These are phyloP conservation scores for Arxiozyma bovina DNA, from an alignment of 1,139 yeast genomes.

Conservation along the genomic window DNA sequence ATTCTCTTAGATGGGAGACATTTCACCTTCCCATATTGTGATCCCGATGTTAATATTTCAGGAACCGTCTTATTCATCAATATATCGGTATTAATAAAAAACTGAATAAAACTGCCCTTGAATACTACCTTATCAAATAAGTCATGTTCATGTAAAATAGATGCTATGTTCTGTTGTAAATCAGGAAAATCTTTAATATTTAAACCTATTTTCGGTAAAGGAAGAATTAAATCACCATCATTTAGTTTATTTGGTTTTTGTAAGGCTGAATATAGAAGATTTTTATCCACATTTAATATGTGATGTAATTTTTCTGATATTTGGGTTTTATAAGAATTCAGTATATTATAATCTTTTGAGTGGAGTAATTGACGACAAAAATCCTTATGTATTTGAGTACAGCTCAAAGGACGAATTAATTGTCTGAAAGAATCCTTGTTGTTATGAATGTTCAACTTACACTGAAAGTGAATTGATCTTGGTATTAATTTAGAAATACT, in stretches of 20 bases:
- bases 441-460: too few relatives aligned
- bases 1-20: conserved; percentile 65
- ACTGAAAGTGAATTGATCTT: background rate
- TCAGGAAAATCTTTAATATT: background rate
- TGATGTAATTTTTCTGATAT: conserved; percentile 42
- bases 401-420: background rate
- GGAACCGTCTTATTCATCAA: conserved; percentile 61
- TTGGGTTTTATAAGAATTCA: background rate
- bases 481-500: background rate
- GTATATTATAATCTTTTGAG: background rate
- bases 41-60: conserved; percentile 52
- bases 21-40: conserved; percentile 64
- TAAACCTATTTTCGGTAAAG: conserved; percentile 76
- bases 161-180: conserved; percentile 53
- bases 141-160: conserved; percentile 38
- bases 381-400: background rate
- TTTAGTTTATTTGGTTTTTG: conserved; percentile 81
- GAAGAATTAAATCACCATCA: conserved; percentile 86
- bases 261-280: conserved; percentile 68
- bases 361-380: background rate
- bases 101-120: conserved; percentile 87
- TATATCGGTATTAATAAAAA: conserved; percentile 61
- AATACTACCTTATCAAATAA: conserved; percentile 58
- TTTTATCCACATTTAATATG: conserved; percentile 60
- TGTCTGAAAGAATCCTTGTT: background rate